phyloP scores from a whole-genome alignment of 2,329 filamentous ascomycete genomes.

The Teratosphaeria zuluensis region DNA sequence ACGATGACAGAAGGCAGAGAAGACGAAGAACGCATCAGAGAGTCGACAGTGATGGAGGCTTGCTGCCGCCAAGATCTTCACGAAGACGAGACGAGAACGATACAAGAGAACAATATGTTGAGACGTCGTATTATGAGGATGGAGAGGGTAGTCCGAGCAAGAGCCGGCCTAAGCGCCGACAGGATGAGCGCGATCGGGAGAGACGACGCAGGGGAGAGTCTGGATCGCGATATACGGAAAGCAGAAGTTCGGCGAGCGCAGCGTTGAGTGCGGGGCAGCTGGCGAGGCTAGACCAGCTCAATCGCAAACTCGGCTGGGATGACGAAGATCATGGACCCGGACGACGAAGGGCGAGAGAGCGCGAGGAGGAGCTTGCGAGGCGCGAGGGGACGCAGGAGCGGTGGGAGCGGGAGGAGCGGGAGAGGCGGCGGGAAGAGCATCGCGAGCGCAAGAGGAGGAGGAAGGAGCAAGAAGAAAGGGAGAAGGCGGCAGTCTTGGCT shows the following conservation, averaged over 20 bases:
- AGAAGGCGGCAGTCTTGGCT: slow-evolving; percentile 25
- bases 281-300: slow-evolving; percentile 55
- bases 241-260: slow-evolving; percentile 18
- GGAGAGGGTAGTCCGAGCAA: slow-evolving; percentile 10
- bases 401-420: slow-evolving; percentile 34
- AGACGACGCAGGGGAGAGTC: neutral
- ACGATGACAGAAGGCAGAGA: slow-evolving; percentile 16
- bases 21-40: slow-evolving; percentile 25
- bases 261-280: slow-evolving; percentile 49
- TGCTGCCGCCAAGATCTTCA: slow-evolving; percentile 6
- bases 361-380: slow-evolving; percentile 16
- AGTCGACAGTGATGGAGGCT: slow-evolving; percentile 25
- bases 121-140: neutral
- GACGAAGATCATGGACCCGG: neutral
- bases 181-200: neutral
- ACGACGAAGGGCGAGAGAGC: slow-evolving; percentile 20
- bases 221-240: neutral
- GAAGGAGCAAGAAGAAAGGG: slow-evolving; percentile 33
- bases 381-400: slow-evolving; percentile 14
- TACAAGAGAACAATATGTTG: neutral
- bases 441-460: slow-evolving; percentile 25
- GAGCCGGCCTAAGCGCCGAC: slow-evolving; percentile 3
- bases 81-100: neutral
- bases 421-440: slow-evolving; percentile 24
- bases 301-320: slow-evolving; percentile 43